Conservation (phyloP, 768 basidiomycete species). For the Pleurotus djamor region DNA sequence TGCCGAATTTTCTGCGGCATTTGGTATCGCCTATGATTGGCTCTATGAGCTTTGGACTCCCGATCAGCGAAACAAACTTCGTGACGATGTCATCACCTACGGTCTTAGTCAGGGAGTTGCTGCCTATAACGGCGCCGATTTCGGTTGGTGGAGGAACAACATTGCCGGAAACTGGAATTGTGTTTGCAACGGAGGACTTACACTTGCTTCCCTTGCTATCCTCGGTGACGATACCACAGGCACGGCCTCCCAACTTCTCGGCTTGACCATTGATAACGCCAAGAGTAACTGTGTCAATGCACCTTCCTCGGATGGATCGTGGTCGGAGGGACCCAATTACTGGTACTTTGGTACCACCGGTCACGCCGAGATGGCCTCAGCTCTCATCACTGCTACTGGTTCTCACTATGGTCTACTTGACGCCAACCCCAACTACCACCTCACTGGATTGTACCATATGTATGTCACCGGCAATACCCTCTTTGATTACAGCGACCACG, state of each 20-base stretch:
- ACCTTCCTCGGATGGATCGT: conserved; percentile 74
- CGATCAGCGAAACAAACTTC: conserved; percentile 69
- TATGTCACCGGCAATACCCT: conserved; percentile 80
- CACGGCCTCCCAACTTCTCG: conserved; percentile 62
- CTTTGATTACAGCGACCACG: conserved; percentile 83
- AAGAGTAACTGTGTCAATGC: conserved; percentile 70
- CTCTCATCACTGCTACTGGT: conserved; percentile 85
- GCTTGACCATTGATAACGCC: conserved; percentile 71
- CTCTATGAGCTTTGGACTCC: conserved; percentile 80
- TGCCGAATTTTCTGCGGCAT: conserved; percentile 88
- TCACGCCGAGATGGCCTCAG: conserved; percentile 84
- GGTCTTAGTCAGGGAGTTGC: conserved; percentile 69
- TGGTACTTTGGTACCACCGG: conserved; percentile 95
- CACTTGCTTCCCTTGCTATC: conserved; percentile 88
- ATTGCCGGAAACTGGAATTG: conserved; percentile 97
- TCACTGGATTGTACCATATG: conserved; percentile 90
- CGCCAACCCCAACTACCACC: conserved; percentile 65
- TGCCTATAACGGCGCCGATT: conserved; percentile 43
- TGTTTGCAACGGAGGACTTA: conserved; percentile 90
- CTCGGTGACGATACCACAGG: conserved; percentile 80
- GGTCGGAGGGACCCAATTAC: conserved; percentile 93
- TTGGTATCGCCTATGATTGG: conserved; percentile 96
- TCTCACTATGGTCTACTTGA: conserved; percentile 72
- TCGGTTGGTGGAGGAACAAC: conserved; percentile 79
- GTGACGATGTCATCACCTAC: conserved; percentile 69